Evolutionary conservation across 805 yeast species (phyloP), one percentile per base, ranked within the genome.

Genomic region (Suhomyces kilbournensis): DNA sequence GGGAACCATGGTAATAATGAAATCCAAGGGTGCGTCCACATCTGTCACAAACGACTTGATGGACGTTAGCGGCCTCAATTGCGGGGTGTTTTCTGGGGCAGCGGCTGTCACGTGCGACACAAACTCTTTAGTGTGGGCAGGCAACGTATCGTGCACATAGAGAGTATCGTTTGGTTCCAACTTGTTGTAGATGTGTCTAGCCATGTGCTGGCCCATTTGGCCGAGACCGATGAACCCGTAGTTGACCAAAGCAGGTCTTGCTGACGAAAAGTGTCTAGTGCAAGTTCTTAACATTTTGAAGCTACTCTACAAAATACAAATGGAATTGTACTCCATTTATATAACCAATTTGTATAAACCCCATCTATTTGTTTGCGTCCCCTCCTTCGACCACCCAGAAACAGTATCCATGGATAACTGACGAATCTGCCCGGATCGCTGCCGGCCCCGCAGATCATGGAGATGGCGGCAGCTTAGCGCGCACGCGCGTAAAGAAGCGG

Each of bases 221-320:
- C 84, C 84, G 28, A 80, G 68, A n/a, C 84, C 84, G 42, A 80
- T 74, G 66, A 80, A 80, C 26, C 84, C 84, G 57, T 75, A 79
- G 44, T 54, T 58, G 40, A 66, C 58, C 30, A 40, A 43, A 12
- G 47, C 50, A 5, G 54, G 44, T 5, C 40, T 34, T 23, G 52
- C 32, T 19, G 42, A 23, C 26, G 55, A 51, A 34, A 45, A 48
- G 26, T 28, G 47, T 22, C 56, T 52, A 3, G 35, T 44, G n/a
- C 51, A 51, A 20, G 39, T 39, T 53, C 48, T 50, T 8, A 48
- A 48, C 50, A 48, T 48, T 7, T 20, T 32, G 3, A 12, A 26
- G 12, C 28, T 26, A 26, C 12, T 28, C 6, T 4, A 10, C 14
- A 12, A 28, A 28, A 10, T 12, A 28, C 32, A 28, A 12, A 12